Base-by-base conservation (phyloP, 176 grass and related monocot species). In the Coix lacrymajobi region DNA sequence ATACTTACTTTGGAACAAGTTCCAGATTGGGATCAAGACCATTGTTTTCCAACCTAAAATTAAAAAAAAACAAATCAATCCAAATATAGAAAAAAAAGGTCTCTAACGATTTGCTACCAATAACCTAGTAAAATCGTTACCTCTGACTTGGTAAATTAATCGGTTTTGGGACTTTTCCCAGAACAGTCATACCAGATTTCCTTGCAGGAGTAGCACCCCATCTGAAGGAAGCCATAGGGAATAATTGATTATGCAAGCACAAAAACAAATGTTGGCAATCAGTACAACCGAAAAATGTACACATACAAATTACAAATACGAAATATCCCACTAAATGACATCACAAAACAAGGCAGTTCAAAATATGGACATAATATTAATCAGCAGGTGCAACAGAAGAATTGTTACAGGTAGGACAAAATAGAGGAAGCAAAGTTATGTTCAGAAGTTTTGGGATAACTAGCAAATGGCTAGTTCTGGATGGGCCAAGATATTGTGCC, bases 101-200 rank as follows among this genome's bases (percentile, higher is more conserved):
- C 62, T 33, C 62, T 25, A 51, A 67, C 6, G 46, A 84, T 63
- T 70, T 24, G 7, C 24, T 77, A 65, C 20, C 38, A 46, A 48
- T 40, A 19, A n/a, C n/a, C 43, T 29, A 48, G 74, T 48, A 82
- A 60, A 73, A 77, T 0, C 33, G 26, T 77, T 99, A 99, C 96
- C 91, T 99, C 81, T 96, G 93, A 75, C 96, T 99, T 28, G 96
- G 96, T 70, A 99, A 84, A 88, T 99, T 99, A 77, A 99, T 92
- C 2, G 96, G 96, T 85, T 99, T 99, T 71, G 96, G 96, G 24
- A 99, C 92, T 92, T 96, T 99, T 40, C 96, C 96, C 60, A 99
- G 87, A 83, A 99, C 93, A 66, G 93, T 99, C 93, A 99, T 96
- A 80, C 96, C 96, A 67, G 96, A 96, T 88, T 99, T 99, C 69